Base-by-base conservation (phyloP, 2,329 filamentous ascomycete species). In the Penicillium sp. region DNA sequence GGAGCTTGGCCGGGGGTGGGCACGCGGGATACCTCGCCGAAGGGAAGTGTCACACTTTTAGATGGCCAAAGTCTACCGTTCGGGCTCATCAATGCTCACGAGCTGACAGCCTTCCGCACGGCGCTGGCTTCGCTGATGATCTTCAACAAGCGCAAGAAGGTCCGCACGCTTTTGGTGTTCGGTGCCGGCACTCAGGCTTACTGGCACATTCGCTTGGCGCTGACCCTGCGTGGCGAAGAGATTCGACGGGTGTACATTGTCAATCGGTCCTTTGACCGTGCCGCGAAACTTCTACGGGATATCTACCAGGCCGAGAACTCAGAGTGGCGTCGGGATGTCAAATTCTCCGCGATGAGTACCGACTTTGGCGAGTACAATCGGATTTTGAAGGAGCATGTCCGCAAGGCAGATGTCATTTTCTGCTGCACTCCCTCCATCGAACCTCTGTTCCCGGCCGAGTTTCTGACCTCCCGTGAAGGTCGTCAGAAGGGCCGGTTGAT, bases 151-250 rank as follows among this genome's bases (percentile, higher is more conserved):
- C 88, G 92, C 50, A 77, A 81, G 49, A 81, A 81, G 25, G 86
- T 95, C 38, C 85, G 87, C 66, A 89, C 86, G 13, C 67, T 96
- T 10, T 86, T 87, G 13, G 87, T 95, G 47, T 97, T 96, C 69
- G 92, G 92, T 22, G 86, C 88, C 30, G 92, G 92, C 41, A 85
- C 87, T 61, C 92, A 96, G 75, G 92, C 92, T 11, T 95, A 92
- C 75, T 97, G 92, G 92, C 92, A 96, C 69, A 84, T 95, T 39
- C 86, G 91, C 0, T 81, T 97, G 4, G 87, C 92, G 0, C 79
- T 97, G 57, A 79, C 94, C 44, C 64, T 78, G 27, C 87, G 81
- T 1, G 78, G 79, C 0, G 65, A 75, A 41, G 89, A 90, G 18
- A 86, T 96, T 61, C 85, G 86, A 62, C 83, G 87, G 52, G 81